A percentile compares a stretch with the other conserved stretches of the same genome.
These are phyloP conservation scores for Aureobasidium lini DNA, from an alignment of 2,329 filamentous ascomycete species.

Conservation along the genomic window DNA sequence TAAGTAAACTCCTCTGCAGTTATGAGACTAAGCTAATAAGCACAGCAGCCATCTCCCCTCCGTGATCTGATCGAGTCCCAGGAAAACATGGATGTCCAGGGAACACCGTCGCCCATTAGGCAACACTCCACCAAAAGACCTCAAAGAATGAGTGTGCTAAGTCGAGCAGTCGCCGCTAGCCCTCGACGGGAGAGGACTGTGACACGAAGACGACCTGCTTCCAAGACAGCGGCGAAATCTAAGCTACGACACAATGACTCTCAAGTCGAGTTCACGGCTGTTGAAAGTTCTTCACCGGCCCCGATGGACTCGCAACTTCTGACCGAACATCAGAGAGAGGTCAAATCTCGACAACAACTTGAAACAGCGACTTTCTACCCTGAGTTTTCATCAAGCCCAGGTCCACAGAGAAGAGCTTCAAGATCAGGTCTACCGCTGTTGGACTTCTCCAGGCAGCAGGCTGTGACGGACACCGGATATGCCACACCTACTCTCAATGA, in stretches of 20 bases:
- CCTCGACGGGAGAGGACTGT: background rate
- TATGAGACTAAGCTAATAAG: background rate
- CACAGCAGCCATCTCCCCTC: background rate
- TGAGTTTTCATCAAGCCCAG: constrained; percentile 53
- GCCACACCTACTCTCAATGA: constrained; percentile 38
- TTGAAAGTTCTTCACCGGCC: constrained; percentile 51
- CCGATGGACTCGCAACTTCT: constrained; percentile 61
- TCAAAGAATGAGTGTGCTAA: constrained; percentile 10
- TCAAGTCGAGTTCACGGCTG: constrained; percentile 67
- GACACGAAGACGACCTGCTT: background rate
- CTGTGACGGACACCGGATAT: constrained; percentile 24
- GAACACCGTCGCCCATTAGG: constrained; percentile 16
- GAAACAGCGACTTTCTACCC: constrained; percentile 61
- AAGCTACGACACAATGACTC: constrained; percentile 71
- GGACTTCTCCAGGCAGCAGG: constrained; percentile 21
- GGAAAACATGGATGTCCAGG: background rate
- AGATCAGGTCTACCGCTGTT: constrained; percentile 20
- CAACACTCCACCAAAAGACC: constrained; percentile 6
- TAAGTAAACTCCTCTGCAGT: constrained; percentile 22
- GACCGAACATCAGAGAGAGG: constrained; percentile 72
- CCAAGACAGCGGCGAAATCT: constrained; percentile 22
- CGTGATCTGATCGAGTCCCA: constrained; percentile 1
- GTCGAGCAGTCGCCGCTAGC: constrained; percentile 17
- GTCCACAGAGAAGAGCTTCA: constrained; percentile 20
- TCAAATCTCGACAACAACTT: constrained; percentile 60